A percentile compares a stretch with the other conserved stretches of the same genome.
These are phyloP conservation scores for Coemansia sp. DNA, from an alignment of 192 early-diverging fungal species.

Conservation along the genomic window DNA sequence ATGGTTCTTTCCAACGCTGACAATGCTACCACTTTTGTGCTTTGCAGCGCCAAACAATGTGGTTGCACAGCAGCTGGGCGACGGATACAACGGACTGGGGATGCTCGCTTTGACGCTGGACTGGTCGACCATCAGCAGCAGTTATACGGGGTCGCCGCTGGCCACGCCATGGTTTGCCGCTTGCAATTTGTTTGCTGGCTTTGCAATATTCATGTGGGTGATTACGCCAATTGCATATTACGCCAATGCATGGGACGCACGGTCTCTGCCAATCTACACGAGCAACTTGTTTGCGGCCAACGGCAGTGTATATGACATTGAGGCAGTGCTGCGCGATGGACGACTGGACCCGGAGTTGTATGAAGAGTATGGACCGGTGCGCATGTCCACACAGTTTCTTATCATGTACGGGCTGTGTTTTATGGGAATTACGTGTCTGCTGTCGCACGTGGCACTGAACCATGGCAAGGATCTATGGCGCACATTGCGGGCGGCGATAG, in stretches of 20 bases:
- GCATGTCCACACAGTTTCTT: conserved; percentile 65
- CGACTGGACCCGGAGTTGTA: conserved; percentile 58
- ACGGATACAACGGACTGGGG: conserved; percentile 60
- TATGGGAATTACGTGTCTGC: conserved; percentile 62
- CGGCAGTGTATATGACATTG: conserved; percentile 57
- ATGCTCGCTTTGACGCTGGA: conserved; percentile 69
- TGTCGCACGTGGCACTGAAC: conserved; percentile 61
- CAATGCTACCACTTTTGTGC: conserved; percentile 62
- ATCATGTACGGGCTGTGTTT: conserved; percentile 68
- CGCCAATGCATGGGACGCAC: conserved; percentile 58
- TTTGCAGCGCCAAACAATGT: conserved; percentile 38
- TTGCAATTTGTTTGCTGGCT: conserved; percentile 65
- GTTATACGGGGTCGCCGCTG: conserved; percentile 58
- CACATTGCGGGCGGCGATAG: conserved; percentile 52
- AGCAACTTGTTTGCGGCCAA: conserved; percentile 55
- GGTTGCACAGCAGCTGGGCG: conserved; percentile 39
- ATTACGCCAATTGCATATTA: conserved; percentile 67
- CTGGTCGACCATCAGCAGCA: conserved; percentile 63
- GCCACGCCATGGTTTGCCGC: conserved; percentile 72
- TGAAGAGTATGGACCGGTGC: conserved; percentile 58
- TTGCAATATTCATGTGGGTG: conserved; percentile 68
- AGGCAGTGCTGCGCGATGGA: conserved; percentile 55
- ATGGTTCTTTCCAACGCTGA: conserved; percentile 64
- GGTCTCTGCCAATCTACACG: conserved; percentile 63
- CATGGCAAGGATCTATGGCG: conserved; percentile 63